Conservation (phyloP, 139 green algal genomes). For the Coelastrella sp. region DNA sequence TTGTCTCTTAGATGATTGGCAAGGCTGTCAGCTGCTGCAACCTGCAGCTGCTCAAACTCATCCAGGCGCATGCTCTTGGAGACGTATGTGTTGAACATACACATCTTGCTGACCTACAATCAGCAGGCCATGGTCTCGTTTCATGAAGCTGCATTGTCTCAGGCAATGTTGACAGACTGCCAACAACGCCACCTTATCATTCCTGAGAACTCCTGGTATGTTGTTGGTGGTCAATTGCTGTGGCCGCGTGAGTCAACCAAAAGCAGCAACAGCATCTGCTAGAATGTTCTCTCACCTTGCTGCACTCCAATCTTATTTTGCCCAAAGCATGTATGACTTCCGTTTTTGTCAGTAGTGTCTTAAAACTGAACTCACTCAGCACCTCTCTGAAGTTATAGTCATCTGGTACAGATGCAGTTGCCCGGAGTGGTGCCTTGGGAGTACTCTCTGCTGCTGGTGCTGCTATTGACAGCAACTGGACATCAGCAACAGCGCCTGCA, state of each 20-base stretch:
- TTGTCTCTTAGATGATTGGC: conserved; percentile 81
- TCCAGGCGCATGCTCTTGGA: conserved; percentile 81
- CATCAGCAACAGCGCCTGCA: neutral
- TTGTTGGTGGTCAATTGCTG: no score
- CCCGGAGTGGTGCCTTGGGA: conserved; percentile 15
- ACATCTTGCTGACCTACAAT: conserved; percentile 75
- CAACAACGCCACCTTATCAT: no score
- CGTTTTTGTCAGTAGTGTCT: conserved; percentile 81
- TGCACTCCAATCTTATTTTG: conserved; percentile 68
- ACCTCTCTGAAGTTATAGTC: conserved; percentile 81
- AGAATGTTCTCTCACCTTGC: conserved; percentile 58
- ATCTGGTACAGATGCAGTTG: conserved; percentile 57
- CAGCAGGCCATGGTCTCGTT: neutral
- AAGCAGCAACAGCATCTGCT: no score
- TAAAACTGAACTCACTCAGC: conserved; percentile 84
- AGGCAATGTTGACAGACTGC: no score
- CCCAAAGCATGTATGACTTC: conserved; percentile 73
- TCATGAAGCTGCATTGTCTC: no score
- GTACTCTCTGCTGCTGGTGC: neutral
- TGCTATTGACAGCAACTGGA: conserved; percentile 15
- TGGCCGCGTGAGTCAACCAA: no score
- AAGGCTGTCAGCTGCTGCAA: conserved; percentile 51
- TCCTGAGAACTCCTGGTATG: no score
- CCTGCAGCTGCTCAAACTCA: conserved; percentile 86
- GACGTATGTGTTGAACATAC: conserved; percentile 69